Percentiles rank a stretch among this genome's conserved stretches.
phyloP scores from a whole-genome alignment of 768 basidiomycete species.

The Clathrus columnatus region DNA sequence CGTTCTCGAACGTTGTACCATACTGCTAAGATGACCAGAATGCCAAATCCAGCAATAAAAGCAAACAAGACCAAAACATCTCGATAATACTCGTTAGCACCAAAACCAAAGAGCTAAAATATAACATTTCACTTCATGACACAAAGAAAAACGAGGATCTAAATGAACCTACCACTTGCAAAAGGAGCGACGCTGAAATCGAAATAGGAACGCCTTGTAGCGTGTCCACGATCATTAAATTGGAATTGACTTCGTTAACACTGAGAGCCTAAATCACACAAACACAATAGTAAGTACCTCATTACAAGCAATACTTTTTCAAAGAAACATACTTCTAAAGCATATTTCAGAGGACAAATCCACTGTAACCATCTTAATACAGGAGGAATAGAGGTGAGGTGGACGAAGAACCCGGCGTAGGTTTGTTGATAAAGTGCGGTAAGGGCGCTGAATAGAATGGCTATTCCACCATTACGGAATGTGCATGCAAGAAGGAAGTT shows the following conservation, averaged over 20 bases:
- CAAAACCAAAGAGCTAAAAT: slow-evolving; percentile 86
- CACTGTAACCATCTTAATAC: slow-evolving; percentile 93
- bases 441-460: slow-evolving; percentile 78
- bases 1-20: slow-evolving; percentile 72
- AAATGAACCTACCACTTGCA: slow-evolving; percentile 59
- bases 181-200: slow-evolving; percentile 75
- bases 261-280: slow-evolving; percentile 49
- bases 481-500: slow-evolving; percentile 85
- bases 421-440: slow-evolving; percentile 73
- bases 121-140: not conserved
- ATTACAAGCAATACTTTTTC: not conserved
- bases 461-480: slow-evolving; percentile 82
- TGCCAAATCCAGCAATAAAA: slow-evolving; percentile 72
- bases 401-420: slow-evolving; percentile 88
- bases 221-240: slow-evolving; percentile 72
- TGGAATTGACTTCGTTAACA: slow-evolving; percentile 88
- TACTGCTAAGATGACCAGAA: slow-evolving; percentile 65
- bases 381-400: slow-evolving; percentile 74
- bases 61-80: slow-evolving; percentile 84
- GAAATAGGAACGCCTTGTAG: slow-evolving; percentile 75
- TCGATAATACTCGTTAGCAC: slow-evolving; percentile 72
- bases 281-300: not conserved
- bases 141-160: not conserved
- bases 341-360: slow-evolving; percentile 76
- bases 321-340: slow-evolving; percentile 39